phyloP scores from a whole-genome alignment of 225 moss, liverwort and hornwort species.

The Climacium dendroides region DNA sequence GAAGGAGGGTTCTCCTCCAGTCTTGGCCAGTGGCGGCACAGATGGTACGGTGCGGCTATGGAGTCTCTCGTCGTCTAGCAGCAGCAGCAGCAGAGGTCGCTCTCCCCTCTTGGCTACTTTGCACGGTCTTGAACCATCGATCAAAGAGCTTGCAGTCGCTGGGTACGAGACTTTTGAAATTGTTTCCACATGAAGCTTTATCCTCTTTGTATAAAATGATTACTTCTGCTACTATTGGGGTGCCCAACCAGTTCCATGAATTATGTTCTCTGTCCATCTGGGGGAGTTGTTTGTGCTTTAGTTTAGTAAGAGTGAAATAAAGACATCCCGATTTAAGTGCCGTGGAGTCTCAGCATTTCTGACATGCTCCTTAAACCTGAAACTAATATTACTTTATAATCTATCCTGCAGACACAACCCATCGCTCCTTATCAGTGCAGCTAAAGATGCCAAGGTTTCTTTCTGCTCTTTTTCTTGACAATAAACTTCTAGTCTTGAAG shows the following conservation, averaged over 20 bases:
- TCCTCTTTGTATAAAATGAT: neutral
- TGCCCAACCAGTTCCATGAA: neutral
- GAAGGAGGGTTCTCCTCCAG: slow-evolving; percentile 32
- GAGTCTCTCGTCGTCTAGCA: slow-evolving; percentile 41
- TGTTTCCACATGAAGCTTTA: neutral
- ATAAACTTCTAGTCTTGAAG: neutral
- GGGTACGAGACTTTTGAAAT: slow-evolving; percentile 21
- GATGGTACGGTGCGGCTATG: slow-evolving; percentile 63
- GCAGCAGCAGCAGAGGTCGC: slow-evolving; percentile 23
- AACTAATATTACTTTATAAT: neutral
- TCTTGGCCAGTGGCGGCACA: slow-evolving; percentile 65
- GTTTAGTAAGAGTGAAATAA: neutral
- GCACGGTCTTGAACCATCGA: slow-evolving; percentile 45
- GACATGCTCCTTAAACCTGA: neutral
- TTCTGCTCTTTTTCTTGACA: neutral
- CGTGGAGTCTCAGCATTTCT: neutral
- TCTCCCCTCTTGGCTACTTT: slow-evolving; percentile 59
- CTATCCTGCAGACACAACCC: slow-evolving; percentile 41
- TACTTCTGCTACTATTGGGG: neutral
- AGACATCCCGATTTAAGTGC: neutral
- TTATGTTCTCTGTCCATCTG: neutral
- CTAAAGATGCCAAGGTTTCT: slow-evolving; percentile 48
- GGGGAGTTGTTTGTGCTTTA: neutral
- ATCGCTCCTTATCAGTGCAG: slow-evolving; percentile 57
- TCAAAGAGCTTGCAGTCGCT: slow-evolving; percentile 51